phyloP scores from a whole-genome alignment of 495 filamentous ascomycete species.

The Penicillium antarcticum region DNA sequence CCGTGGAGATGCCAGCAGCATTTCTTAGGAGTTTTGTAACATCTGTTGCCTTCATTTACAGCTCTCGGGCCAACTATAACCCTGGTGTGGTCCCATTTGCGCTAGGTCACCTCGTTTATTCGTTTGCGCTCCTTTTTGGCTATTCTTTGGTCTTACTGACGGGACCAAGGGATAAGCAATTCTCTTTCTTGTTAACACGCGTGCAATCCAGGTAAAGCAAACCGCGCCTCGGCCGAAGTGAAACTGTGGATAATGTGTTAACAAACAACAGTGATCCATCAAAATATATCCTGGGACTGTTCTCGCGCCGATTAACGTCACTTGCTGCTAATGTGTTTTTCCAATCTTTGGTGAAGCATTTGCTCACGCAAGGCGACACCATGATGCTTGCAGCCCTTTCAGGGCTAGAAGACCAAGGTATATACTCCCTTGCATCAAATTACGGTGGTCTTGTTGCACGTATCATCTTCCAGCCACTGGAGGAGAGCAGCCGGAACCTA shows the following conservation, averaged over 20 bases:
- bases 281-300: constrained; percentile 57
- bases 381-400: constrained; percentile 77
- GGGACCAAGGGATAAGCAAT: constrained; percentile 44
- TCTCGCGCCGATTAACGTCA: constrained; percentile 61
- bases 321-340: constrained; percentile 76
- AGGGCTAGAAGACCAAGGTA: constrained; percentile 77
- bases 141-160: constrained; percentile 54
- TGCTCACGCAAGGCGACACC: constrained; percentile 92
- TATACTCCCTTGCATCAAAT: constrained; percentile 88
- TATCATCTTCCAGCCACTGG: constrained; percentile 89
- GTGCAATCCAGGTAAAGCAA: constrained; percentile 44
- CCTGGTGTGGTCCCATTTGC: constrained; percentile 86
- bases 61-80: constrained; percentile 39
- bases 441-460: constrained; percentile 91
- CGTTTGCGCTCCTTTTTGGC: constrained; percentile 59
- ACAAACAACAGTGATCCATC: constrained; percentile 19
- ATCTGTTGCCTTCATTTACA: constrained; percentile 61
- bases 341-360: constrained; percentile 85
- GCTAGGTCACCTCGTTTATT: constrained; percentile 78
- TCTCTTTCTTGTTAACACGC: constrained; percentile 52
- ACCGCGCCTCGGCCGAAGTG: neutral
- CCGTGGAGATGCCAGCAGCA: constrained; percentile 76
- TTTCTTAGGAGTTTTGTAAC: constrained; percentile 71
- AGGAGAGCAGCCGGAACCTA: constrained; percentile 83
- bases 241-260: neutral